Conservation (phyloP, 2,329 filamentous ascomycete species). For the Penicillium sumatraense region DNA sequence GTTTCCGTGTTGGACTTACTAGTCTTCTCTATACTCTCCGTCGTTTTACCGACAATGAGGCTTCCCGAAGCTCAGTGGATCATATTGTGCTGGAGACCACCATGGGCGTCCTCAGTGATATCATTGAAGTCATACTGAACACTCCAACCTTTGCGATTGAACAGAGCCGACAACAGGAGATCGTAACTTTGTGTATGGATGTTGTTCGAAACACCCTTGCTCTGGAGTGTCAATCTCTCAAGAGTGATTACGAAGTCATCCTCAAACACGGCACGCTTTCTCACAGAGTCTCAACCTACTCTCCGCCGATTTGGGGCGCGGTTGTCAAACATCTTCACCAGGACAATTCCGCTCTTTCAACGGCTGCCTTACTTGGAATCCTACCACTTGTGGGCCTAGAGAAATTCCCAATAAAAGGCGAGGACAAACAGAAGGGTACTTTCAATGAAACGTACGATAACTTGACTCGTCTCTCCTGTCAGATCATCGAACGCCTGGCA, state of each 20-base stretch:
- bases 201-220: constrained; percentile 70
- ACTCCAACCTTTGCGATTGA: constrained; percentile 56
- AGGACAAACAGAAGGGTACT: constrained; percentile 57
- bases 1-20: constrained; percentile 50
- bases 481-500: constrained; percentile 76
- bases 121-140: constrained; percentile 62
- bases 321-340: constrained; percentile 71
- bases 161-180: constrained; percentile 55
- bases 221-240: constrained; percentile 72
- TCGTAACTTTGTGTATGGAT: constrained; percentile 62
- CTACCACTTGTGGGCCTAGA: constrained; percentile 75
- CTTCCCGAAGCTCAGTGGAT: constrained; percentile 50
- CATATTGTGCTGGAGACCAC: constrained; percentile 35
- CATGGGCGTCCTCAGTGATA: constrained; percentile 29
- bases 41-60: constrained; percentile 53
- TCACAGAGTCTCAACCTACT: constrained; percentile 70
- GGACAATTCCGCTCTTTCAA: constrained; percentile 73
- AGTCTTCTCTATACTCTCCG: constrained; percentile 52
- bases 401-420: constrained; percentile 62
- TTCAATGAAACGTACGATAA: constrained; percentile 77
- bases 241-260: constrained; percentile 70
- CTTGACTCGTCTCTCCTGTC: constrained; percentile 67
- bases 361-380: constrained; percentile 72
- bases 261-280: constrained; percentile 65
- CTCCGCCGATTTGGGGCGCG: constrained; percentile 76